Evolutionary conservation across 2,329 filamentous ascomycete species (phyloP), one percentile per base, ranked within the genome.

Genomic region (Westerdykella aurantiaca): DNA sequence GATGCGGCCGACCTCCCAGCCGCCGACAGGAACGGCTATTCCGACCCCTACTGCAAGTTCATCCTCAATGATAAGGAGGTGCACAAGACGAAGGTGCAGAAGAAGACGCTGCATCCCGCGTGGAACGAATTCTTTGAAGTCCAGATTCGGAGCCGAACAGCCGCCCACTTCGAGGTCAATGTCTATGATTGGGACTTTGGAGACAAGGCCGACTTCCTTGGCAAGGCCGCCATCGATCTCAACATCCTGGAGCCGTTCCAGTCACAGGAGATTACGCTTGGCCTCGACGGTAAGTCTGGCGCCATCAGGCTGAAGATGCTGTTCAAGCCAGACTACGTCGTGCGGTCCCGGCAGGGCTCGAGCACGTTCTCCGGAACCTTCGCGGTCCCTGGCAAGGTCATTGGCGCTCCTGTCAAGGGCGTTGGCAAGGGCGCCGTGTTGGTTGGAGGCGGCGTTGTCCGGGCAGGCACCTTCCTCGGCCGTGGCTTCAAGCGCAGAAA

Each of bases 61-160:
- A 81, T 86, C 51, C 77, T 97, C 53, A 91, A 95, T 59, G 90
- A 85, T 38, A 83, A 88, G 58, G 86, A 94, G 45, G 79, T 97
- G 0, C 89, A 88, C 80, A 98, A 97, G 77, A 95, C 90, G 37
- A 94, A 96, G 71, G 83, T 84, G 2, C 84, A 91, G 66, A 98
- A 97, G 80, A 98, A 98, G 79, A 97, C 93, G 0, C 78, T 98
- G 3, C 83, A 93, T 55, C 93, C 93, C 0, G 79, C 82, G 0
- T 98, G 94, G 94, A 97, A 97, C 62, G 93, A 98, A 64, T 90
- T 82, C 67, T 98, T 98, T 60, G 90, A 96, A 66, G 77, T 88
- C 1, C 75, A 82, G 1, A 74, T 98, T 41, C 82, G 87, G 14
- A 95, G 89, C 12, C 80, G 93, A 46, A 95, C 89, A 13, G 88